These are phyloP conservation scores for Colletotrichum sp. DNA, from an alignment of 2,329 filamentous ascomycete genomes.

Conservation along the genomic window DNA sequence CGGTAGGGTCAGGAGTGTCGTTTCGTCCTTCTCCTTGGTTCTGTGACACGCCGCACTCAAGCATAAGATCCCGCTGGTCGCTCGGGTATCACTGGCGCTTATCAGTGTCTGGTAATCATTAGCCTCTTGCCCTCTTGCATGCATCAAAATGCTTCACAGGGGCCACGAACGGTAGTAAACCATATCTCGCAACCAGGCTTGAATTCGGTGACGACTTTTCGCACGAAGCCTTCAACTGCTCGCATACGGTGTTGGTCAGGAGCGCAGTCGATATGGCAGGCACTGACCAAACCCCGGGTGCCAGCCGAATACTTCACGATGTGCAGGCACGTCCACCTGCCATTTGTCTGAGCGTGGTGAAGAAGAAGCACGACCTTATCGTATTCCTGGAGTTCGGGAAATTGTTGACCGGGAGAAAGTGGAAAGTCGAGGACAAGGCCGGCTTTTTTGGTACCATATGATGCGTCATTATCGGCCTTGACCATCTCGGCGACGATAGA, in stretches of 20 bases:
- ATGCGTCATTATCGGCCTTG: rapidly evolving
- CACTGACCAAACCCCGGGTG: background rate
- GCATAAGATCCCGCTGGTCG: background rate
- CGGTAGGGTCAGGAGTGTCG: background rate
- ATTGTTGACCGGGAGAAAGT: background rate
- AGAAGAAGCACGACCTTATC: background rate
- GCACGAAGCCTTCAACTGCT: background rate
- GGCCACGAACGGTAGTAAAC: background rate
- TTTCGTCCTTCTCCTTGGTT: background rate
- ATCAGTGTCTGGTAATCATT: background rate
- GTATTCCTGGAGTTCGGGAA: background rate
- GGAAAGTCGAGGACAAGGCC: background rate
- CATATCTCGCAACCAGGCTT: background rate
- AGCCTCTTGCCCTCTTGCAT: background rate
- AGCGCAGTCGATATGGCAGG: background rate
- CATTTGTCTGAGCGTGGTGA: background rate
- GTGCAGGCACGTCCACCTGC: background rate
- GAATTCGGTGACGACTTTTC: background rate
- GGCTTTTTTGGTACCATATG: background rate
- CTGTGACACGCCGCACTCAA: rapidly evolving
- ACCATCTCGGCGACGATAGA: rapidly evolving
- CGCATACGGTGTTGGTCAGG: background rate
- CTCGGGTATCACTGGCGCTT: rapidly evolving
- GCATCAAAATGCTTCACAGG: background rate
- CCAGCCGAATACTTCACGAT: background rate